Conservation (phyloP, 1,139 yeast genomes). For the Magnusiomyces suaveolens region DNA sequence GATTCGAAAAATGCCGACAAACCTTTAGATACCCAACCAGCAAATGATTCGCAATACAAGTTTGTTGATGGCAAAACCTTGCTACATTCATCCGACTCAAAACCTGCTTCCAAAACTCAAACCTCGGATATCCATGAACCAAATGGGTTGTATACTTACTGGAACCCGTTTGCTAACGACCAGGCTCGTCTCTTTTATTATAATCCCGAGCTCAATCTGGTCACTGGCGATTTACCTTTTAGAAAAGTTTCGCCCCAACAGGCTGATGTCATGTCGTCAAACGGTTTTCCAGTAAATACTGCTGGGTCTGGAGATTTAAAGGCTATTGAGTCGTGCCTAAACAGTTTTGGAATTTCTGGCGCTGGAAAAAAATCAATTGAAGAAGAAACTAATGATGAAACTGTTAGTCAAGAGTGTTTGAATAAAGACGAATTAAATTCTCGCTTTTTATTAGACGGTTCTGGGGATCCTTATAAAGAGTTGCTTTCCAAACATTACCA, state of each 20-base stretch:
- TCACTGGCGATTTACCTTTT: slow-evolving; percentile 23
- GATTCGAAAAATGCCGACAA: background rate
- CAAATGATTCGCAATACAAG: background rate
- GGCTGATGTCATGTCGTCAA: slow-evolving; percentile 7
- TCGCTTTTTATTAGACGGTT: slow-evolving; percentile 6
- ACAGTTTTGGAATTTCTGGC: too few relatives aligned
- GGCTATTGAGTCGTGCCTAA: background rate
- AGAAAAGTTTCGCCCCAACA: slow-evolving; percentile 16
- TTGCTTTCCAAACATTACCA: slow-evolving; percentile 4
- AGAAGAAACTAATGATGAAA: background rate
- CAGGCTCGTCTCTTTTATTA: slow-evolving; percentile 25
- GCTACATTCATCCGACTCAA: background rate
- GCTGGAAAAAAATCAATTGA: background rate
- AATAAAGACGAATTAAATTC: background rate
- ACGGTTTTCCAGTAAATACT: slow-evolving; percentile 5
- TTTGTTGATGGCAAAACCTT: background rate
- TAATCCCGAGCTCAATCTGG: slow-evolving; percentile 21
- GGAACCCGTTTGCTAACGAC: slow-evolving; percentile 27
- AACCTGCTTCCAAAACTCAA: background rate
- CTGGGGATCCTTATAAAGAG: slow-evolving; percentile 18
- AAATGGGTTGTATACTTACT: slow-evolving; percentile 7
- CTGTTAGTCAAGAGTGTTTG: background rate
- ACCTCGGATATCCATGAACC: background rate
- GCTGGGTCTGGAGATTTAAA: slow-evolving; percentile 10
- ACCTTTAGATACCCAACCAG: too few relatives aligned